Evolutionary conservation across 192 early-diverging fungal genomes (phyloP).

Genomic region (Entomortierella beljakovae): DNA sequence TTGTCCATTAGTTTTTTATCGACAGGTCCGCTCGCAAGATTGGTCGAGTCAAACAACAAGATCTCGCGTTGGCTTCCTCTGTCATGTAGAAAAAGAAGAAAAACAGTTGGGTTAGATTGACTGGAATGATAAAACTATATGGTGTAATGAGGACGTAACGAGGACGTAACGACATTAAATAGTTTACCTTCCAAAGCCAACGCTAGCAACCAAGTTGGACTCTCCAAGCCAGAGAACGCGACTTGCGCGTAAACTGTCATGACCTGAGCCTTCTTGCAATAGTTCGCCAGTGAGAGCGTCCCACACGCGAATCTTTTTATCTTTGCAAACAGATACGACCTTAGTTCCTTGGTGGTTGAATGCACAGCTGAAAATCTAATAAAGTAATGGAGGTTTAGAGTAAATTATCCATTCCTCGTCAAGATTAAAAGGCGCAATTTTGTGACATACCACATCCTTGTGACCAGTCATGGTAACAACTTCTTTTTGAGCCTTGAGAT

Average conservation of each 20-base stretch:
- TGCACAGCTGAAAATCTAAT: conserved; percentile 55
- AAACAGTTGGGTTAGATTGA: background rate
- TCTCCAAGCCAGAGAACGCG: conserved; percentile 77
- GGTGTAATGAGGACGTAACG: background rate
- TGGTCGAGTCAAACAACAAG: conserved; percentile 58
- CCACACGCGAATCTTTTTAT: conserved; percentile 77
- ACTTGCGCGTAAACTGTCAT: conserved; percentile 74
- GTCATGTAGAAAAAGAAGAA: background rate
- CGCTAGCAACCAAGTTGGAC: conserved; percentile 62
- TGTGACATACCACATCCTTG: conserved; percentile 41
- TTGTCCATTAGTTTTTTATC: conserved; percentile 70
- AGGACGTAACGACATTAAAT: background rate
- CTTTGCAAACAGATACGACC: conserved; percentile 73
- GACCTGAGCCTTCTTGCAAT: conserved; percentile 68
- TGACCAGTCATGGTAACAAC: conserved; percentile 44
- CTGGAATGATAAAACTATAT: too few species aligned
- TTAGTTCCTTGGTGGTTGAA: conserved; percentile 76
- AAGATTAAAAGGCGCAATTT: too few species aligned
- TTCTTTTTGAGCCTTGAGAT: conserved; percentile 58
- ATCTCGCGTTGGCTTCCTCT: conserved; percentile 80
- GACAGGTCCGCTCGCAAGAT: conserved; percentile 53
- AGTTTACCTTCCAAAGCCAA: conserved; percentile 77
- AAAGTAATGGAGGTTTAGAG: too few species aligned
- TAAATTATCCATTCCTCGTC: too few species aligned
- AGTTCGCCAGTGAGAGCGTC: conserved; percentile 69